These are phyloP conservation scores for Piromyces finnis DNA, from an alignment of 192 early-diverging fungal species.

Conservation along the genomic window DNA sequence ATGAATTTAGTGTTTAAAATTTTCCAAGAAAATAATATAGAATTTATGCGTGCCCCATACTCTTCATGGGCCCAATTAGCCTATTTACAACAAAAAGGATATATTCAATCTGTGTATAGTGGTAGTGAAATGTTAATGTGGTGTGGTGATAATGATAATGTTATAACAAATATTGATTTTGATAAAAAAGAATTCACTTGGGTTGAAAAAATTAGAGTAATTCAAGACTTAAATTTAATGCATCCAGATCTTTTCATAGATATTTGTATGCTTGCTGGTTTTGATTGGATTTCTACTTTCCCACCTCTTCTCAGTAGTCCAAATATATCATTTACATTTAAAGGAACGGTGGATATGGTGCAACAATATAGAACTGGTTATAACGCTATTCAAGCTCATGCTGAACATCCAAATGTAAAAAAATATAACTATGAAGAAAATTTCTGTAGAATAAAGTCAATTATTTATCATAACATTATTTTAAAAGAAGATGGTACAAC, in stretches of 20 bases:
- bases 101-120: slow-evolving; percentile 48
- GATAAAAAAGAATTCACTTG: slow-evolving; percentile 40
- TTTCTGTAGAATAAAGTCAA: slow-evolving; percentile 51
- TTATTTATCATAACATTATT: slow-evolving; percentile 50
- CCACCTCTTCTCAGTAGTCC: slow-evolving; percentile 29
- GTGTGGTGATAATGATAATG: slow-evolving; percentile 37
- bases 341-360: slow-evolving; percentile 37
- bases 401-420: slow-evolving; percentile 27
- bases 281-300: slow-evolving; percentile 53
- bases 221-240: slow-evolving; percentile 32
- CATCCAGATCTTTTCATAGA: slow-evolving; percentile 53
- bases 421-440: slow-evolving; percentile 48
- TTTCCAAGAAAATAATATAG: slow-evolving; percentile 50
- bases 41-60: slow-evolving; percentile 69
- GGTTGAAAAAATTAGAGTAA: slow-evolving; percentile 39
- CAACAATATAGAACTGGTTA: slow-evolving; percentile 53
- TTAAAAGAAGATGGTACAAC: slow-evolving; percentile 51
- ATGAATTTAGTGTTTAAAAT: slow-evolving; percentile 47
- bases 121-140: slow-evolving; percentile 59
- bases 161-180: slow-evolving; percentile 46
- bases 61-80: slow-evolving; percentile 60
- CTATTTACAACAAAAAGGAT: slow-evolving; percentile 42
- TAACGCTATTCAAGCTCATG: slow-evolving; percentile 44
- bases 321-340: slow-evolving; percentile 42
- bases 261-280: slow-evolving; percentile 62